These are phyloP conservation scores for Aquilaria malaccensis DNA, from an alignment of 345 rosid species.

Conservation along the genomic window DNA sequence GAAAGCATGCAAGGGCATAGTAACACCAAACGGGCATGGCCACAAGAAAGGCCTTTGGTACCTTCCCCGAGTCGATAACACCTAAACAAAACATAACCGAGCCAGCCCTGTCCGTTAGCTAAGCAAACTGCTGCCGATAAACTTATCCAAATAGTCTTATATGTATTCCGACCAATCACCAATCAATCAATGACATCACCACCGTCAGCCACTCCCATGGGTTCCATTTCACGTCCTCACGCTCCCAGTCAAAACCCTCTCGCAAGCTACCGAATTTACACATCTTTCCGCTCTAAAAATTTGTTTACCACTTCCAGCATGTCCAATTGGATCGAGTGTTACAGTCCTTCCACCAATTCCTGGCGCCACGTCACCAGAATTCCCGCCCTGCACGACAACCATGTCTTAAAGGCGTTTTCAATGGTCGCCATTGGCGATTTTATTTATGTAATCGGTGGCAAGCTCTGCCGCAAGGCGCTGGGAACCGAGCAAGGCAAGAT, in stretches of 20 bases:
- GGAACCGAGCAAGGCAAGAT: conserved; percentile 10
- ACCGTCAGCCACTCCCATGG: conserved; percentile 14
- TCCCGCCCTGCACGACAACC: conserved; percentile 25
- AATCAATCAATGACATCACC: neutral
- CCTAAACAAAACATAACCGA: too few relatives aligned
- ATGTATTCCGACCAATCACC: neutral
- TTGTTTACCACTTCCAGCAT: neutral
- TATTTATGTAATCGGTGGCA: conserved; percentile 39
- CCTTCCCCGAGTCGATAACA: neutral
- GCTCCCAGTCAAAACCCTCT: conserved; percentile 13
- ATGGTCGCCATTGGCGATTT: conserved; percentile 29
- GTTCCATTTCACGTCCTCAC: conserved; percentile 11
- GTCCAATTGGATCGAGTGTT: conserved; percentile 44
- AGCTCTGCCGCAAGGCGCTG: conserved; percentile 16
- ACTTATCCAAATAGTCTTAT: too few relatives aligned
- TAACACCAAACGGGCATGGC: too few relatives aligned
- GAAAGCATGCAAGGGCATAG: too few relatives aligned
- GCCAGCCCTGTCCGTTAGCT: too few relatives aligned
- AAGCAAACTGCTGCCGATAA: too few relatives aligned
- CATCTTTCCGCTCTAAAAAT: conserved; percentile 28
- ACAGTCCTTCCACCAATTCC: conserved; percentile 23
- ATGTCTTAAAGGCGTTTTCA: conserved; percentile 34
- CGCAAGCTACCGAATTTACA: conserved; percentile 19
- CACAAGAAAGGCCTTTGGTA: neutral
- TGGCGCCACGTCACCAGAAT: conserved; percentile 28